These are phyloP conservation scores for Aureobasidium sp. DNA, from an alignment of 2,329 filamentous ascomycete species.

Conservation along the genomic window DNA sequence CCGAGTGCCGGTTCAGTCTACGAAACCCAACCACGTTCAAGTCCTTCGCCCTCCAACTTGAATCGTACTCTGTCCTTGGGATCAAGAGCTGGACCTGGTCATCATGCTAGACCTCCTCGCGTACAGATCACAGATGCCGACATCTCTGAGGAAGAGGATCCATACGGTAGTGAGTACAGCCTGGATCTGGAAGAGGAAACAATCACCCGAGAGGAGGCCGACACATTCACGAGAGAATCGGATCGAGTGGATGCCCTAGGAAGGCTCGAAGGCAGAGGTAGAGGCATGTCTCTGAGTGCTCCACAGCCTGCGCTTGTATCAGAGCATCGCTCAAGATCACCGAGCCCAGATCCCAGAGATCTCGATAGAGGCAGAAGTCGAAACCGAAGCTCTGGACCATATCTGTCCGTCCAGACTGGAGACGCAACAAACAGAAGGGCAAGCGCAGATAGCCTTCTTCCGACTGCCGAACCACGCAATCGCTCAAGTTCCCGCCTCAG, in stretches of 20 bases:
- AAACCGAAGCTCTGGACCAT: not conserved
- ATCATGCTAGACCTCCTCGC: not conserved
- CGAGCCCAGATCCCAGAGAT: not conserved
- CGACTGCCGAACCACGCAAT: not conserved
- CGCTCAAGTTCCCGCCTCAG: slow-evolving; percentile 2
- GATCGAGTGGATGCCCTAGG: not conserved
- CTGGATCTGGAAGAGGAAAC: not conserved
- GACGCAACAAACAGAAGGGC: not conserved
- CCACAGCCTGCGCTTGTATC: not conserved
- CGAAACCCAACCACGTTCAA: not conserved
- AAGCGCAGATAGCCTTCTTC: slow-evolving; percentile 3
- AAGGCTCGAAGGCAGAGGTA: not conserved
- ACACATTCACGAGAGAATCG: not conserved
- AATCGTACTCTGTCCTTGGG: slow-evolving; percentile 3
- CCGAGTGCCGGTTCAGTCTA: not conserved
- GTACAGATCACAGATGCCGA: not conserved
- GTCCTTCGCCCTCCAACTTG: not conserved
- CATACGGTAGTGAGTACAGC: slow-evolving; percentile 2
- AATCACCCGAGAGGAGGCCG: slow-evolving; percentile 1
- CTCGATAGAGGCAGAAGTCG: not conserved
- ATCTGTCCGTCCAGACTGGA: not conserved
- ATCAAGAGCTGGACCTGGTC: slow-evolving; percentile 7
- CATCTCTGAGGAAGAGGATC: slow-evolving; percentile 1
- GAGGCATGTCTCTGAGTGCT: not conserved
- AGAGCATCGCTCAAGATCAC: not conserved